Base-by-base conservation (phyloP, 2,329 filamentous ascomycete species). In the Diplodia intermedia region DNA sequence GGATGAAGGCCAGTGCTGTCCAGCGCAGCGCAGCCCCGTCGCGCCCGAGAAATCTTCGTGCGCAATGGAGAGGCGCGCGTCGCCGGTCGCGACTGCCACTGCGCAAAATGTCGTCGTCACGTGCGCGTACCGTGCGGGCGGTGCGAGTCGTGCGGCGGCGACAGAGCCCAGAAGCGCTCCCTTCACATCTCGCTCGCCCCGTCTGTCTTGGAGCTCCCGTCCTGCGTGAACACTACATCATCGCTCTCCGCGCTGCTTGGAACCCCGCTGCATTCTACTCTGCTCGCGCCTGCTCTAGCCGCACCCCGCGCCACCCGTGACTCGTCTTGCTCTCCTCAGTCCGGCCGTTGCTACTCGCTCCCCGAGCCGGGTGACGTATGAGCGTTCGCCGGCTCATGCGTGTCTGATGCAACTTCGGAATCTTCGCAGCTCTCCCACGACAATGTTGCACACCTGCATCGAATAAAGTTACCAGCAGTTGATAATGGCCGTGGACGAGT, bases 401-500 rank as follows among this genome's bases (percentile, higher is more conserved):
- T 55, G 50, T 50, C 62, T 65, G 38, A 65, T 65, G 62, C 62
- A 55, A 65, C 36, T 63, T 31, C 43, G 23, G 52, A 47, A 65
- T 15, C 65, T 52, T 23, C 53, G n/a, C 53, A 57, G n/a, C 40
- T 2, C 15, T 11, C 43, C 65, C 65, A 52, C 26, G 65, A 57
- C 29, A 71, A 79, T 77, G 75, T 74, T 68, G 70, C 72, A 69
- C 61, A 69, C 69, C 70, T 67, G 71, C 65, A 69, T 70, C 70
- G 75, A 47, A 8, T 47, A 47, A 70, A 75, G 69, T 69, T 71
- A 70, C 70, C 53, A 77, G 68, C 53, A 43, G n/a, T n/a, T 43
- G 57, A 49, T 56, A 70, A 79, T 79, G 78, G 77, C 78, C 61
- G 78, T 79, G 68, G 77, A 79, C 70, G 77, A 78, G 70, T 78